Percentiles rank a stretch among this genome's conserved stretches.
Conservation (phyloP, 441 rosid genomes). For the Arabidopsis hybrid region DNA sequence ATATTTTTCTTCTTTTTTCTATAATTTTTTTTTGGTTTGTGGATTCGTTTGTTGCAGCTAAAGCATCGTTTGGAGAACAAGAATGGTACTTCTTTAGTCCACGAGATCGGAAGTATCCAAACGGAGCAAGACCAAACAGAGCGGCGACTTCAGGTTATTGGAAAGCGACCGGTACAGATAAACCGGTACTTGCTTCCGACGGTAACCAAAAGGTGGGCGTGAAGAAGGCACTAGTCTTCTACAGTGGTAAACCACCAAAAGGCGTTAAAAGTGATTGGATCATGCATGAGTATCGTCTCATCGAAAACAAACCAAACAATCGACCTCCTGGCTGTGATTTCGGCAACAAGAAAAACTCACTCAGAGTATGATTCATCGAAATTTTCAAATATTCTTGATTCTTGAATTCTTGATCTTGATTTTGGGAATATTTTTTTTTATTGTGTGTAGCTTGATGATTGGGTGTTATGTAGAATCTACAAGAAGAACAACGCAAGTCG, state of each 20-base stretch:
- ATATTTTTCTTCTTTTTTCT: too few species aligned
- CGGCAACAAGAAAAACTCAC: conserved; percentile 56
- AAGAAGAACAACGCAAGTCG: conserved; percentile 47
- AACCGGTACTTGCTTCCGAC: conserved; percentile 57
- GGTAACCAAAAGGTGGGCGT: conserved; percentile 61
- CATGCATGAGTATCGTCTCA: conserved; percentile 70
- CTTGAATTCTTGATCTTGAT: neutral
- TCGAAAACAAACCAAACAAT: conserved; percentile 58
- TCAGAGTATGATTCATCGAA: conserved; percentile 45
- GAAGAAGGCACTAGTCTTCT: conserved; percentile 64
- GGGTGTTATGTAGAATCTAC: conserved; percentile 58
- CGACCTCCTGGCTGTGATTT: conserved; percentile 66
- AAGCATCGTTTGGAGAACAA: conserved; percentile 66
- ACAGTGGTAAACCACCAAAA: conserved; percentile 68
- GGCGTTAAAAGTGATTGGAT: conserved; percentile 68
- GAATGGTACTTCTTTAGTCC: conserved; percentile 73
- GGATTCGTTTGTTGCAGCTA: conserved; percentile 40
- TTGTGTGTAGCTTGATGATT: conserved; percentile 51
- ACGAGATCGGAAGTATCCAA: conserved; percentile 62
- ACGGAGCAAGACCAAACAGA: conserved; percentile 67
- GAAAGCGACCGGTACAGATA: conserved; percentile 69
- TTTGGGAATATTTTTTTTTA: too few species aligned
- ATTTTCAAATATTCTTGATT: neutral
- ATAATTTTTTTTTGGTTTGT: too few species aligned
- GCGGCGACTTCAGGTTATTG: conserved; percentile 67